Conservation (phyloP, 2,329 filamentous ascomycete species). For the Botrytis galanthina region DNA sequence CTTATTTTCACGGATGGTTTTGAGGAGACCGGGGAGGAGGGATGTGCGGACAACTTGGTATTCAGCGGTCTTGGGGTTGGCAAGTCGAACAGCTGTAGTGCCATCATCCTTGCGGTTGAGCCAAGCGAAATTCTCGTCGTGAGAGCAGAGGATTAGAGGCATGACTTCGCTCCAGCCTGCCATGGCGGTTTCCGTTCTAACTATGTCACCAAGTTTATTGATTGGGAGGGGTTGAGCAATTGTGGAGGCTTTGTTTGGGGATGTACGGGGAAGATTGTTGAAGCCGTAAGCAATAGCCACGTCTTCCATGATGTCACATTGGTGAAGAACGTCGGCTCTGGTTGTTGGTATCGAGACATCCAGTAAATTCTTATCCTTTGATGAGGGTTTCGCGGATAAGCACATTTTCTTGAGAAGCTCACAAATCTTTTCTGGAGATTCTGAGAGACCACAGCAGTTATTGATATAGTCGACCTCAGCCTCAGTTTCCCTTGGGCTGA, state of each 20-base stretch:
- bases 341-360: constrained; percentile 85
- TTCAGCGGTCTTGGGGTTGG: constrained; percentile 89
- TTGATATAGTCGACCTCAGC: constrained; percentile 94
- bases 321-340: constrained; percentile 89
- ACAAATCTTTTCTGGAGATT: constrained; percentile 73
- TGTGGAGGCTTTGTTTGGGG: constrained; percentile 81
- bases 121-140: constrained; percentile 97
- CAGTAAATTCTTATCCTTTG: constrained; percentile 65
- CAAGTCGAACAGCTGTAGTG: constrained; percentile 76
- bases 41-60: constrained; percentile 92
- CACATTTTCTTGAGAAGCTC: constrained; percentile 86
- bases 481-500: constrained; percentile 72
- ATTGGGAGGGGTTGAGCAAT: constrained; percentile 83
- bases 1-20: constrained; percentile 93
- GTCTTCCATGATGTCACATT: constrained; percentile 99
- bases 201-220: constrained; percentile 93
- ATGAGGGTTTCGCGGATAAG: constrained; percentile 74
- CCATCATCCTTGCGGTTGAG: constrained; percentile 88
- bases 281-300: constrained; percentile 95
- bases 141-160: constrained; percentile 92
- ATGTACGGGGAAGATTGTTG: constrained; percentile 86
- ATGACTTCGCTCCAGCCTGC: constrained; percentile 96
- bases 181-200: constrained; percentile 85
- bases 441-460: constrained; percentile 78
- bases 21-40: constrained; percentile 81